A percentile compares a stretch with the other conserved stretches of the same genome.
Conservation (phyloP, 257 asterid species). For the Primulina eburnea region DNA sequence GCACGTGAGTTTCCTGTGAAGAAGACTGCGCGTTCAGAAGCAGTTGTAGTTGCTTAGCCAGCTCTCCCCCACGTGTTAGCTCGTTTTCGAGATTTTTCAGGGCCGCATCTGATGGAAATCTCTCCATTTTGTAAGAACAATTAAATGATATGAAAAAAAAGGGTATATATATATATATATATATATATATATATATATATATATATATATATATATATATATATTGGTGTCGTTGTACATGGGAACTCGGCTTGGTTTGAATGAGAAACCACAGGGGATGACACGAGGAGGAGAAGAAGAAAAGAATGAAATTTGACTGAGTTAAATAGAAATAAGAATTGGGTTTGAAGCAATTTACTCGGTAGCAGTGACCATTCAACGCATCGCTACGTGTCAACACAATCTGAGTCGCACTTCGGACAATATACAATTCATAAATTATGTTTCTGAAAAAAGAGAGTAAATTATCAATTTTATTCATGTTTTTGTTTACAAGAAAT, state of each 20-base stretch:
- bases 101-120: conserved; percentile 30
- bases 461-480: background rate
- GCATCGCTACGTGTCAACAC: background rate
- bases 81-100: conserved; percentile 39
- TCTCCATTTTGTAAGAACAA: too few relatives aligned
- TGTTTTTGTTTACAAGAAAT: too few relatives aligned
- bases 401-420: background rate
- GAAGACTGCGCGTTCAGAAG: conserved; percentile 43
- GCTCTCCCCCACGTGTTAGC: conserved; percentile 56
- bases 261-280: conserved; percentile 25
- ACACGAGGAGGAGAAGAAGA: background rate
- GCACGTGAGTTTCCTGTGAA: conserved; percentile 37
- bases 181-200: background rate
- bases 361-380: background rate
- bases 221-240: conserved; percentile 1
- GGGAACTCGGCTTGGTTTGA: conserved; percentile 1
- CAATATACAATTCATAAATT: background rate
- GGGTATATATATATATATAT: too few relatives aligned
- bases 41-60: conserved; percentile 57
- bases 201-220: background rate
- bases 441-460: too few relatives aligned
- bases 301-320: conserved; percentile 7
- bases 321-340: conserved; percentile 19
- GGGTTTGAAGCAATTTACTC: conserved; percentile 19
- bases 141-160: too few relatives aligned